Conservation (phyloP, 108 stramenopile genomes). For the Skeletonema menzelii region DNA sequence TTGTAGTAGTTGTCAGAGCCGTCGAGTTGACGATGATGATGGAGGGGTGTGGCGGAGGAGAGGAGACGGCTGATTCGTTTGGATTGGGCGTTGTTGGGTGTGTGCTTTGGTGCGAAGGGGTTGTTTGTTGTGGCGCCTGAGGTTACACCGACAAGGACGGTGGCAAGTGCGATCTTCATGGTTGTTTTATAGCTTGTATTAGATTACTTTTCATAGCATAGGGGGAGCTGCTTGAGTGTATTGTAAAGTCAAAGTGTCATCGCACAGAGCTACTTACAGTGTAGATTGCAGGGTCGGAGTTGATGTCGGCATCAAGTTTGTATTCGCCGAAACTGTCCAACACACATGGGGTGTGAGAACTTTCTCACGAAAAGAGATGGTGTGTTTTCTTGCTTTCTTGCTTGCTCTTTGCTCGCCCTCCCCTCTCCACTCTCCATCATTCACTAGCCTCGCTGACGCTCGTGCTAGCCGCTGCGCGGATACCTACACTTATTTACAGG, state of each 20-base stretch:
- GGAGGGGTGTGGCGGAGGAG: conserved; percentile 33
- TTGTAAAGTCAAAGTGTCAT: not conserved
- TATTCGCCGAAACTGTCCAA: not conserved
- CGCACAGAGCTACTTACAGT: too few species aligned
- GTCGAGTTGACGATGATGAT: conserved; percentile 20
- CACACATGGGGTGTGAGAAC: too few species aligned
- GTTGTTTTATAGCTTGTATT: not conserved
- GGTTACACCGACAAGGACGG: not conserved
- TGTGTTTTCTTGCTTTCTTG: too few species aligned
- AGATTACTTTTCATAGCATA: too few species aligned
- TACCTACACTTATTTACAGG: too few species aligned
- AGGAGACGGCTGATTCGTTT: conserved; percentile 55
- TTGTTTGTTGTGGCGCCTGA: conserved; percentile 39
- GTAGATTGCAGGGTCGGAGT: not conserved
- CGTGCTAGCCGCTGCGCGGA: too few species aligned
- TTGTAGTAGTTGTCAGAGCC: not conserved
- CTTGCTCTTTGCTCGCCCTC: too few species aligned
- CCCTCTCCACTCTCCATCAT: too few species aligned
- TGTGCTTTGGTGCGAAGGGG: conserved; percentile 56
- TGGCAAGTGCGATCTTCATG: conserved; percentile 10
- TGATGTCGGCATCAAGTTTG: not conserved
- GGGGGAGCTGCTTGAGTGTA: not conserved
- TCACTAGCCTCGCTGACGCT: too few species aligned
- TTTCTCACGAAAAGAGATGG: too few species aligned
- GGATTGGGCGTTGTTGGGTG: conserved; percentile 45